phyloP scores from a whole-genome alignment of 768 basidiomycete species.

The Crassisporium funariophilum region DNA sequence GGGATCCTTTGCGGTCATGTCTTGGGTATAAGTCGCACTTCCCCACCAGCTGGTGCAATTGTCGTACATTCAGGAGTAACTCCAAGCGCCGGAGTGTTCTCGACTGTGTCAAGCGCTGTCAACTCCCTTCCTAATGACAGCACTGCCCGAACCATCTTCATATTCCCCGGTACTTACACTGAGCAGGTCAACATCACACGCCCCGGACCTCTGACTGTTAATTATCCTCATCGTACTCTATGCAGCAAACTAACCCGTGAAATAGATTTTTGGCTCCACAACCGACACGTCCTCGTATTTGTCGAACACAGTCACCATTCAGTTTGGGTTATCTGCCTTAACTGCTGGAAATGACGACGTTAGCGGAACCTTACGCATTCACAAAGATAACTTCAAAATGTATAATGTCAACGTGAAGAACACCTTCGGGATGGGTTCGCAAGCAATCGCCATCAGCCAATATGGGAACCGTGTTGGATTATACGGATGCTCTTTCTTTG shows the following conservation, averaged over 20 bases:
- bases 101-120: constrained; percentile 40
- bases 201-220: constrained; percentile 43
- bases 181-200: constrained; percentile 49
- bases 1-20: neutral
- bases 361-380: constrained; percentile 49
- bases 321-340: constrained; percentile 35
- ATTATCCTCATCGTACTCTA: neutral
- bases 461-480: constrained; percentile 48
- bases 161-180: constrained; percentile 46
- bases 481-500: constrained; percentile 48
- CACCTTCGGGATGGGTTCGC: constrained; percentile 43
- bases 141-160: constrained; percentile 40
- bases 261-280: constrained; percentile 47
- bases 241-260: neutral
- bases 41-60: constrained; percentile 42
- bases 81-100: constrained; percentile 38
- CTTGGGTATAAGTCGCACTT: constrained; percentile 27
- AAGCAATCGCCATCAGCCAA: constrained; percentile 53
- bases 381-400: constrained; percentile 48
- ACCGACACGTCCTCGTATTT: constrained; percentile 39
- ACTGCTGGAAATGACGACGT: constrained; percentile 48
- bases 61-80: constrained; percentile 39
- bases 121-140: constrained; percentile 41
- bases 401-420: constrained; percentile 56
- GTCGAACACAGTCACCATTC: constrained; percentile 42